Evolutionary conservation across 2,329 filamentous ascomycete genomes (phyloP), one percentile per base, ranked within the genome.

Genomic region (Talaromyces sp.): DNA sequence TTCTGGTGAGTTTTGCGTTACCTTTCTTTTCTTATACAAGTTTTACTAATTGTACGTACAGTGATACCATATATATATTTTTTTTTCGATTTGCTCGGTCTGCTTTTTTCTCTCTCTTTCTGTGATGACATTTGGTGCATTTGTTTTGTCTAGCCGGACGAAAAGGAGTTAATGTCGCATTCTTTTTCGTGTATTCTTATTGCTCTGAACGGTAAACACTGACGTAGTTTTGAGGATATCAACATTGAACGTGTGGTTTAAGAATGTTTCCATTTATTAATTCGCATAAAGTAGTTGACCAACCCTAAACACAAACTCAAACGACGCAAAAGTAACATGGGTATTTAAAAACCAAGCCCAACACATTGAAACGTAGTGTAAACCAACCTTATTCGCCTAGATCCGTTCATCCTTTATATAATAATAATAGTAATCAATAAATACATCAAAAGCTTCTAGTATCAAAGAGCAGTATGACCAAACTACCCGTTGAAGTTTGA

Each of bases 1-100:
- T 99, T 76, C 80, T 99, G 77, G 77, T 80, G 66, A 71, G 73
- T 32, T 22, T 15, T 33, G 33, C 13, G 15, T 28, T 27, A 10
- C 19, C 11, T 58, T 11, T 44, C 1, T 58, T n/a, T 44, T 44
- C 32, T 19, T 42, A 44, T 30, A 4, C 15, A 39, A n/a, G 7
- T 17, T 39, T 39, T 9, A 39, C 44, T 47, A 47, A 47, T 22
- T 47, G n/a, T 19, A 7, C 9, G n/a, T 25, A 19, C 44, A 59
- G 56, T 62, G 60, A 62, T 55, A 59, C 36, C 55, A 55, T 49
- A 39, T 54, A 54, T 44, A 55, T 49, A 39, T 54, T 44, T 44
- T 60, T 22, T 6, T 53, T 53, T 53, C 44, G 25, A 27, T 27
- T 53, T 47, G 22, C 28, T 47, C 39, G 17, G 30, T 47, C n/a